These are phyloP conservation scores for Arbutus unedo DNA, from an alignment of 148 eudicot genomes.

Conservation along the genomic window DNA sequence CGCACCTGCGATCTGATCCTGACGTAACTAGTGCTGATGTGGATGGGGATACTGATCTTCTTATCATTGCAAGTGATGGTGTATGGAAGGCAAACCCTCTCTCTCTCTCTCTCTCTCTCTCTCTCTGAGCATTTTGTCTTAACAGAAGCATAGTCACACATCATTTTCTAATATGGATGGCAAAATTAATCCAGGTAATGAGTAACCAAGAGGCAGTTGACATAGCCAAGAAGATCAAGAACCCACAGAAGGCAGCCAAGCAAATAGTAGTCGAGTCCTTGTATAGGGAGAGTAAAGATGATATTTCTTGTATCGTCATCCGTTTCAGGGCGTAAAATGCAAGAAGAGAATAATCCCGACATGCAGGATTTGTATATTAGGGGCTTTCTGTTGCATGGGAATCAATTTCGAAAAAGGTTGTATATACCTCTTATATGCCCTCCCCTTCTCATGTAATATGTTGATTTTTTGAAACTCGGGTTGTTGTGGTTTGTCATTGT, in stretches of 20 bases:
- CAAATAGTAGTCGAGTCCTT: conserved; percentile 51
- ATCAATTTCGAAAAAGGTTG: background rate
- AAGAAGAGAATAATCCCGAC: background rate
- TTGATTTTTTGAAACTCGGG: background rate
- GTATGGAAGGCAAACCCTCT: conserved; percentile 55
- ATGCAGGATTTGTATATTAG: conserved; percentile 40
- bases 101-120: conserved; percentile 18
- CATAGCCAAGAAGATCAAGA: conserved; percentile 50
- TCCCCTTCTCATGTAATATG: background rate
- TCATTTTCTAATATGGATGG: conserved; percentile 1
- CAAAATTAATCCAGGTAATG: conserved; percentile 44
- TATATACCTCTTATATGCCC: background rate
- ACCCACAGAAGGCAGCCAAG: conserved; percentile 57
- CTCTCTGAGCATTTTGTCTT: background rate
- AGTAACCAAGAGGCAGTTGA: conserved; percentile 68
- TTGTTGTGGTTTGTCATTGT: conserved; percentile 1
- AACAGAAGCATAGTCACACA: background rate
- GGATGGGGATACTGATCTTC: conserved; percentile 45
- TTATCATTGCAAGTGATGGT: conserved; percentile 74
- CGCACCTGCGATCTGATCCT: conserved; percentile 68
- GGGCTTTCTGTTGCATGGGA: conserved; percentile 20
- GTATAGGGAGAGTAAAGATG: conserved; percentile 66
- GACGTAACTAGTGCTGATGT: conserved; percentile 45
- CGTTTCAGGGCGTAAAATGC: conserved; percentile 35
- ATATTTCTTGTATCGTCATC: conserved; percentile 63